A percentile compares a stretch with the other conserved stretches of the same genome.
Evolutionary conservation across 345 rosid species (phyloP).

Genomic region (Salix exigua): DNA sequence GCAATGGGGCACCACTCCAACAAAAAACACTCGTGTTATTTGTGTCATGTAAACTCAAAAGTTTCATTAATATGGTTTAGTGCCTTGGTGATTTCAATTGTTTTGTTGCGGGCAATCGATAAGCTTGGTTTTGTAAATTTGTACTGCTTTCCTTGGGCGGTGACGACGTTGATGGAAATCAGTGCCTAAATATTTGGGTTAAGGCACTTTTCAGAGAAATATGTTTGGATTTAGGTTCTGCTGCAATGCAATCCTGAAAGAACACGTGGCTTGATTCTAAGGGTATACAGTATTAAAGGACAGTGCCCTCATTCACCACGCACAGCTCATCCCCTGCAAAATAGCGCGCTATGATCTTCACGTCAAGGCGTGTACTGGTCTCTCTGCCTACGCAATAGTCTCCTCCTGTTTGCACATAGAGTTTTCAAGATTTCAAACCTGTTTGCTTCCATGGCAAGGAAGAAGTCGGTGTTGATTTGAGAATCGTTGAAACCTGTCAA

Average conservation of each 20-base stretch:
- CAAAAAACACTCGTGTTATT: neutral
- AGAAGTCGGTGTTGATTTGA: neutral
- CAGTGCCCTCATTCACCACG: neutral
- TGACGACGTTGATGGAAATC: neutral
- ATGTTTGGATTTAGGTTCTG: neutral
- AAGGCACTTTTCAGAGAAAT: neutral
- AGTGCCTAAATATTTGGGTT: neutral
- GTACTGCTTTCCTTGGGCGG: neutral
- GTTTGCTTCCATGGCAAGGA: neutral
- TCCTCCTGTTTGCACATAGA: neutral
- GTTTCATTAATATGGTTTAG: neutral
- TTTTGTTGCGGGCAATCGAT: neutral
- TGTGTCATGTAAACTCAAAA: neutral
- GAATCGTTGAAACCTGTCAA: neutral
- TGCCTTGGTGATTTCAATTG: neutral
- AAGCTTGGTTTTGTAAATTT: neutral
- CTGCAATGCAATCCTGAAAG: neutral
- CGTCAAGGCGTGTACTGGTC: slow-evolving; percentile 2
- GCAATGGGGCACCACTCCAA: neutral
- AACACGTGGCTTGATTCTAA: slow-evolving; percentile 7
- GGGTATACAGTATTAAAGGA: neutral
- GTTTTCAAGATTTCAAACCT: neutral
- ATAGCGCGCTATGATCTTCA: neutral
- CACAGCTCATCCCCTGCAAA: neutral
- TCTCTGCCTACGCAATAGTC: neutral